phyloP scores from a whole-genome alignment of 257 asterid species.

The Oldenlandia corymbosa region DNA sequence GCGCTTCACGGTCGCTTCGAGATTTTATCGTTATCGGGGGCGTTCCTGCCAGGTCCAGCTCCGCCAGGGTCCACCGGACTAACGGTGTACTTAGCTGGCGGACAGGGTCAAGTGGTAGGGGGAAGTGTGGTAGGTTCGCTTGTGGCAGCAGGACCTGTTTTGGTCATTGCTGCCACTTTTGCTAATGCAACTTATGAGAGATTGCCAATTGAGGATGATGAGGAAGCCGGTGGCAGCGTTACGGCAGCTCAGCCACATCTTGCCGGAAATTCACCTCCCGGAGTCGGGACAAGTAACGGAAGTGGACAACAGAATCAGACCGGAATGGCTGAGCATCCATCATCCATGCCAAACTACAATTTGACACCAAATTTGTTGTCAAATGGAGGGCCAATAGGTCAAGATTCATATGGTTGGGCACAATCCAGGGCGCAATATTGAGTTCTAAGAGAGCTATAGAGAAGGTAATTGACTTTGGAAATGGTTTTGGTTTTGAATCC shows the following conservation, averaged over 20 bases:
- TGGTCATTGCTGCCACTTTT: constrained; percentile 57
- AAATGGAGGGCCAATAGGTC: constrained; percentile 49
- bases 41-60: constrained; percentile 58
- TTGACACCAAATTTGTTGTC: constrained; percentile 44
- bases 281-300: constrained; percentile 7
- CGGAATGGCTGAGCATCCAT: constrained; percentile 37
- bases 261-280: constrained; percentile 30
- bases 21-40: constrained; percentile 49
- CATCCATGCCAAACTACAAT: constrained; percentile 36
- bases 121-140: constrained; percentile 64
- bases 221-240: constrained; percentile 14
- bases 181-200: constrained; percentile 59
- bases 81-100: constrained; percentile 54
- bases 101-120: constrained; percentile 68
- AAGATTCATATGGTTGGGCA: constrained; percentile 56
- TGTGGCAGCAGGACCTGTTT: constrained; percentile 58
- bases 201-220: constrained; percentile 55
- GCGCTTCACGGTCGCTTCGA: constrained; percentile 59
- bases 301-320: constrained; percentile 21
- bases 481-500: background rate
- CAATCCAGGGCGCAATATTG: constrained; percentile 35
- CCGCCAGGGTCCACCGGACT: constrained; percentile 55
- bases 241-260: constrained; percentile 2
- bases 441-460: background rate
- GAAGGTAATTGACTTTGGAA: no score